Evolutionary conservation across 495 filamentous ascomycete species (phyloP).

Genomic region (Penicillium chermesinum): DNA sequence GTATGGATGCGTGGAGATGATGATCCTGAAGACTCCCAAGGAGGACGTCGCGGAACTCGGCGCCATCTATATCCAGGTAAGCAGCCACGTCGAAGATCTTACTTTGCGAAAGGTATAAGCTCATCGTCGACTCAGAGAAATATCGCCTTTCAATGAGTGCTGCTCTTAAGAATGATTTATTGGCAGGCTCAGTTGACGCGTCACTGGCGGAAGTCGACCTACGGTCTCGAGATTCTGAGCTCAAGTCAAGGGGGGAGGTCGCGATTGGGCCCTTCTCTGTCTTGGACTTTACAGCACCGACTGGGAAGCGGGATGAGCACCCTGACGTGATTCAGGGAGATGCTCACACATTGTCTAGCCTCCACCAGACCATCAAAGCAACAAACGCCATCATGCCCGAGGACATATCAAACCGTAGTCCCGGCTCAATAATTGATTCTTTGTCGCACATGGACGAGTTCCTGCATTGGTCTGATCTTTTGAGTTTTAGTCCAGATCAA

Average conservation of each 20-base stretch:
- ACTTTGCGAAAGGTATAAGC: background rate
- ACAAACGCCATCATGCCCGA: conserved; percentile 3
- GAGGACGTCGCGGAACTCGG: conserved; percentile 18
- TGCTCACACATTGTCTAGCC: background rate
- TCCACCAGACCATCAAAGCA: background rate
- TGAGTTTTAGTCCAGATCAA: conserved; percentile 26
- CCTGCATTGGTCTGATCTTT: conserved; percentile 31
- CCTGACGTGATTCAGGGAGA: background rate
- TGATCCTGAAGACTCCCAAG: conserved; percentile 5
- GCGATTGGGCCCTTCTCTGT: conserved; percentile 32
- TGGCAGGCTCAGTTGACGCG: conserved; percentile 29
- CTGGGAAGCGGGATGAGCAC: background rate
- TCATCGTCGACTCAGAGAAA: conserved; percentile 19
- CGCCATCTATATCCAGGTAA: conserved; percentile 33
- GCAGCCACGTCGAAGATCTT: background rate
- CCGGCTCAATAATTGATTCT: conserved; percentile 22
- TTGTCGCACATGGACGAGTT: conserved; percentile 30
- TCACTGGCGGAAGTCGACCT: conserved; percentile 30
- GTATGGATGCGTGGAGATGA: conserved; percentile 24
- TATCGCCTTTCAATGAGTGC: conserved; percentile 31
- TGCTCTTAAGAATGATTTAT: conserved; percentile 17
- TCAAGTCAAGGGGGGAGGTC: conserved; percentile 17
- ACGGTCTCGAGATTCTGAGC: conserved; percentile 20
- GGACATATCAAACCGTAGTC: conserved; percentile 9
- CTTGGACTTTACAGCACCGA: conserved; percentile 17